These are phyloP conservation scores for Silene uniflora DNA, from an alignment of 148 eudicot genomes.

Conservation along the genomic window DNA sequence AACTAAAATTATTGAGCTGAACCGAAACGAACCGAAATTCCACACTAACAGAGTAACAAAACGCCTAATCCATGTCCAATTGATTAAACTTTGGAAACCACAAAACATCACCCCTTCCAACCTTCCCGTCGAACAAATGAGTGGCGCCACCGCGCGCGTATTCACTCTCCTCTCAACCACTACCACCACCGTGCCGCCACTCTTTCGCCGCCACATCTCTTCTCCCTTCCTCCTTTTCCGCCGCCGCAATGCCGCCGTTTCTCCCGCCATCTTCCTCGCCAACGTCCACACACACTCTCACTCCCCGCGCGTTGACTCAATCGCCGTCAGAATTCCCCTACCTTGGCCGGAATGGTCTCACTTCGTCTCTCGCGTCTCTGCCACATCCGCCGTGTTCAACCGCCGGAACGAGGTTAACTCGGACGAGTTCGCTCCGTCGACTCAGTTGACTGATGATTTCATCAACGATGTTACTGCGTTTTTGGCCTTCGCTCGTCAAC, in stretches of 20 bases:
- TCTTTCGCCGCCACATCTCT: slow-evolving; percentile 12
- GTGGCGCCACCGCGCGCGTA: slow-evolving; percentile 41
- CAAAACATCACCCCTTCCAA: background rate
- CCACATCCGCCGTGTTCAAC: slow-evolving; percentile 11
- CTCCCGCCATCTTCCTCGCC: slow-evolving; percentile 12
- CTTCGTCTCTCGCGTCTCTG: slow-evolving; percentile 27
- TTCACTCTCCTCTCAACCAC: slow-evolving; percentile 28
- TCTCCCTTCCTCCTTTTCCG: slow-evolving; percentile 2
- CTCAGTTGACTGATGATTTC: slow-evolving; percentile 36
- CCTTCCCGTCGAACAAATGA: slow-evolving; percentile 22
- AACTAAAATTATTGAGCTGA: too few relatives aligned
- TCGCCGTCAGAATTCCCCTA: background rate
- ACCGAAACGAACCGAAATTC: too few relatives aligned
- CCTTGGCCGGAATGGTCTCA: slow-evolving; percentile 65
- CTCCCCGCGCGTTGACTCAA: background rate
- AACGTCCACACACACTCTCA: slow-evolving; percentile 28
- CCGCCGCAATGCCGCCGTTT: background rate
- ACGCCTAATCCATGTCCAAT: background rate
- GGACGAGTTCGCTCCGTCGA: slow-evolving; percentile 35
- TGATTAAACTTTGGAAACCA: background rate
- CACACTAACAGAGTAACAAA: too few relatives aligned
- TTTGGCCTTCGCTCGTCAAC: slow-evolving; percentile 47
- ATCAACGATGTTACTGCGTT: slow-evolving; percentile 39
- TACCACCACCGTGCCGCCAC: slow-evolving; percentile 19
- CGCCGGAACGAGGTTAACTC: background rate